Conservation (phyloP, 495 filamentous ascomycete genomes). For the Podospora didyma region DNA sequence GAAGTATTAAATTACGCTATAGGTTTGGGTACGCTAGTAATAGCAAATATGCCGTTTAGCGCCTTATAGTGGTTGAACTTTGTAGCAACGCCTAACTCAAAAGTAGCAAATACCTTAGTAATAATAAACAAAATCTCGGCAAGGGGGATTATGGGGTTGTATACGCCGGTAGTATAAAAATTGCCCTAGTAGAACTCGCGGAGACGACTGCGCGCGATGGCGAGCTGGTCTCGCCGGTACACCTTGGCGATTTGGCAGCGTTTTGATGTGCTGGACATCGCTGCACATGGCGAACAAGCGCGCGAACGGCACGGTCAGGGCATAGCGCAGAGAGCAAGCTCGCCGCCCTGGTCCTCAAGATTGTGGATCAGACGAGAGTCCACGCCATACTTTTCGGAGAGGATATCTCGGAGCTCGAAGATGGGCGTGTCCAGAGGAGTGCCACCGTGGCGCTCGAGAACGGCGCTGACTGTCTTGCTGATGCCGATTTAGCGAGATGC, state of each 20-base stretch:
- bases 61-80: slow-evolving; percentile 97
- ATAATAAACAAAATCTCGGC: slow-evolving; percentile 86
- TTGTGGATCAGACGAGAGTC: slow-evolving; percentile 74
- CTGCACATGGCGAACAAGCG: slow-evolving; percentile 88
- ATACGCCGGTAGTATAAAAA: slow-evolving; percentile 88
- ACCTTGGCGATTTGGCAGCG: slow-evolving; percentile 92
- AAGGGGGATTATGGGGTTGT: slow-evolving; percentile 93
- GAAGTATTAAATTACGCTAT: slow-evolving; percentile 78
- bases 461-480: slow-evolving; percentile 25
- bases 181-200: slow-evolving; percentile 98
- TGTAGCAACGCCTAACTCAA: slow-evolving; percentile 71
- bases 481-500: not conserved
- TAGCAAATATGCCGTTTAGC: slow-evolving; percentile 85
- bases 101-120: slow-evolving; percentile 78
- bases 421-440: slow-evolving; percentile 42
- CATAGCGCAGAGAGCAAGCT: slow-evolving; percentile 82
- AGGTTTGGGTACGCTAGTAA: slow-evolving; percentile 84
- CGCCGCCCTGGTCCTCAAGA: slow-evolving; percentile 83
- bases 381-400: slow-evolving; percentile 84
- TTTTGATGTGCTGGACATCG: slow-evolving; percentile 68
- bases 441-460: slow-evolving; percentile 40
- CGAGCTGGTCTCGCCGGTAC: slow-evolving; percentile 49
- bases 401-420: slow-evolving; percentile 57
- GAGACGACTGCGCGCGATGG: slow-evolving; percentile 64
- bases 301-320: slow-evolving; percentile 90